A percentile compares a stretch with the other conserved stretches of the same genome.
Evolutionary conservation across 441 rosid genomes (phyloP).

Genomic region (Flueggea neowawraea): DNA sequence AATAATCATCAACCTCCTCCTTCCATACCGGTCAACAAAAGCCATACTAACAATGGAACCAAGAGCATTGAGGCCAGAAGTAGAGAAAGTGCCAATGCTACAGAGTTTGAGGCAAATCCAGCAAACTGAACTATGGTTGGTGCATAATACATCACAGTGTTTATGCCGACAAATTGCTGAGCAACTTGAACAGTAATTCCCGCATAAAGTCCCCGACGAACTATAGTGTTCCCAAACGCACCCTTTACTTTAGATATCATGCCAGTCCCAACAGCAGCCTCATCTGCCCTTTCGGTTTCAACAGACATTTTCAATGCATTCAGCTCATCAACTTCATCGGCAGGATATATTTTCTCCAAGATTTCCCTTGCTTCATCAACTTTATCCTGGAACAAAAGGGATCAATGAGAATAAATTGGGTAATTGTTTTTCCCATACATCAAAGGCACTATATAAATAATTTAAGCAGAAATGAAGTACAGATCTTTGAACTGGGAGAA

Average conservation of each 20-base stretch:
- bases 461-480: too few relatives aligned
- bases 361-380: slow-evolving; percentile 53
- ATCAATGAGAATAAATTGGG: too few relatives aligned
- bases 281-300: slow-evolving; percentile 53
- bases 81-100: slow-evolving; percentile 78
- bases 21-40: slow-evolving; percentile 74
- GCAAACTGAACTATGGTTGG: slow-evolving; percentile 85
- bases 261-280: slow-evolving; percentile 40
- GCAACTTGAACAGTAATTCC: slow-evolving; percentile 83
- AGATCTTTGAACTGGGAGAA: background rate
- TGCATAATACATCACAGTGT: slow-evolving; percentile 87
- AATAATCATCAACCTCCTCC: slow-evolving; percentile 68
- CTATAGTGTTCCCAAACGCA: slow-evolving; percentile 40
- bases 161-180: slow-evolving; percentile 88
- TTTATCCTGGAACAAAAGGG: slow-evolving; percentile 28
- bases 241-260: slow-evolving; percentile 46
- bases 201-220: slow-evolving; percentile 75
- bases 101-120: slow-evolving; percentile 72
- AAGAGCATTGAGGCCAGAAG: slow-evolving; percentile 67
- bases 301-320: slow-evolving; percentile 47
- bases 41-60: slow-evolving; percentile 73
- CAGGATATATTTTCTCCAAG: slow-evolving; percentile 58
- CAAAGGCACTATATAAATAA: too few relatives aligned
- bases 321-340: slow-evolving; percentile 64
- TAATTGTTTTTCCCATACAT: too few relatives aligned